A percentile compares a stretch with the other conserved stretches of the same genome.
Conservation (phyloP, 2,329 filamentous ascomycete genomes). For the Phyllosticta capitalensis region DNA sequence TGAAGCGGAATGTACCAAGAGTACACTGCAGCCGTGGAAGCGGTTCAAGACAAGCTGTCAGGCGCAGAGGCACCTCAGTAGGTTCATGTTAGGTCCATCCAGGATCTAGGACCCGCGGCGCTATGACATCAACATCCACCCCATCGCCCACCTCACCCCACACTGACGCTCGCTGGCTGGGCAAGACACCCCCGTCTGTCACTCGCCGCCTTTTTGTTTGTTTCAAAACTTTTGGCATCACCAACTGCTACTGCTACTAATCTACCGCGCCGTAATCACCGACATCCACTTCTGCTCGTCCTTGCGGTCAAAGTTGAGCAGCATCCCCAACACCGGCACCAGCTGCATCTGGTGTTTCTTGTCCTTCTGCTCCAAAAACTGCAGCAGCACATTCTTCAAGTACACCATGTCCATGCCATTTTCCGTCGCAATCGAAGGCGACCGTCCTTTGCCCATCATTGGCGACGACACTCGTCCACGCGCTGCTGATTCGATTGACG, state of each 20-base stretch:
- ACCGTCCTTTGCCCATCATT: slow-evolving; percentile 33
- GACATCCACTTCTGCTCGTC: slow-evolving; percentile 84
- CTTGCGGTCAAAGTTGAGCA: slow-evolving; percentile 65
- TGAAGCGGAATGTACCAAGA: background rate
- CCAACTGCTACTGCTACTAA: background rate
- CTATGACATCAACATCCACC: background rate
- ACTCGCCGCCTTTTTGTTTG: background rate
- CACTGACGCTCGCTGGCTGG: background rate
- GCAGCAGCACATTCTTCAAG: slow-evolving; percentile 69
- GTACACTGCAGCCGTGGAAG: too few species aligned
- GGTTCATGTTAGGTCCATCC: too few species aligned
- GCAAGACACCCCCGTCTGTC: background rate
- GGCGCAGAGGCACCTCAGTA: too few species aligned
- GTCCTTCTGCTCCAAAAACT: slow-evolving; percentile 74
- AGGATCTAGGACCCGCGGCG: background rate
- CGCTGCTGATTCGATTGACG: slow-evolving; percentile 46
- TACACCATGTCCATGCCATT: slow-evolving; percentile 53
- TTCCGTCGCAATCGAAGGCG: slow-evolving; percentile 18
- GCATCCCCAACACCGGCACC: slow-evolving; percentile 66
- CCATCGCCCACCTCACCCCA: background rate
- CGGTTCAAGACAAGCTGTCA: background rate
- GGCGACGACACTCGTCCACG: slow-evolving; percentile 35
- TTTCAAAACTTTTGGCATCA: background rate
- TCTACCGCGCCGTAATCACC: slow-evolving; percentile 45
- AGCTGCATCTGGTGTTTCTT: slow-evolving; percentile 65